Evolutionary conservation across 495 filamentous ascomycete species (phyloP).

Genomic region (Penicillium goetzii): DNA sequence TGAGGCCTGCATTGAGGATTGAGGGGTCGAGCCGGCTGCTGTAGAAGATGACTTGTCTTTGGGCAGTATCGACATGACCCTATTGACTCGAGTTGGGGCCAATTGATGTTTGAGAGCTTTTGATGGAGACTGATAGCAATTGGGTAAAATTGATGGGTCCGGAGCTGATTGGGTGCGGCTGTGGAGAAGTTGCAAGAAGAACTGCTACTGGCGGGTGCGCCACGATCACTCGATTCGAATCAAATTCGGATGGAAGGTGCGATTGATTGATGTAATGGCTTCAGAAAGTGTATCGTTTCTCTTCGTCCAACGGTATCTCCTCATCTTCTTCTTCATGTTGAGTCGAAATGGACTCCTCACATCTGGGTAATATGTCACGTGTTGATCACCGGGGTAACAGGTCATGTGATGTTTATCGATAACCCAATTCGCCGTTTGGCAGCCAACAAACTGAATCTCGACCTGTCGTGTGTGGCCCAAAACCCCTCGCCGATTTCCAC

Average conservation of each 20-base stretch:
- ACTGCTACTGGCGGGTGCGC: not conserved
- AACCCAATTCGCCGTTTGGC: slow-evolving; percentile 30
- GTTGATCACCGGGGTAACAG: slow-evolving; percentile 44
- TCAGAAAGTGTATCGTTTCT: not conserved
- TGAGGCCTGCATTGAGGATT: slow-evolving; percentile 7
- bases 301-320: not conserved
- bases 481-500: slow-evolving; percentile 15
- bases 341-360: not conserved
- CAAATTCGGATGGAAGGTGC: not conserved
- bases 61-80: slow-evolving; percentile 7
- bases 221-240: not conserved
- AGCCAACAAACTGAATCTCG: not conserved
- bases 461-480: not conserved
- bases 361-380: slow-evolving; percentile 25
- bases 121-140: slow-evolving; percentile 2
- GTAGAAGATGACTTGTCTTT: not conserved
- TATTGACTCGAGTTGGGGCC: not conserved
- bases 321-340: not conserved
- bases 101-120: not conserved
- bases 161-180: slow-evolving; percentile 20
- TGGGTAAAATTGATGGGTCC: slow-evolving; percentile 13
- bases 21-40: not conserved
- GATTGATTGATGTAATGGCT: not conserved
- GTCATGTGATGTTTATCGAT: slow-evolving; percentile 50
- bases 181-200: slow-evolving; percentile 2